Evolutionary conservation across 2,329 filamentous ascomycete species (phyloP), one percentile per base, ranked within the genome.

Genomic region (Ophiocordyceps camponoti-floridani): DNA sequence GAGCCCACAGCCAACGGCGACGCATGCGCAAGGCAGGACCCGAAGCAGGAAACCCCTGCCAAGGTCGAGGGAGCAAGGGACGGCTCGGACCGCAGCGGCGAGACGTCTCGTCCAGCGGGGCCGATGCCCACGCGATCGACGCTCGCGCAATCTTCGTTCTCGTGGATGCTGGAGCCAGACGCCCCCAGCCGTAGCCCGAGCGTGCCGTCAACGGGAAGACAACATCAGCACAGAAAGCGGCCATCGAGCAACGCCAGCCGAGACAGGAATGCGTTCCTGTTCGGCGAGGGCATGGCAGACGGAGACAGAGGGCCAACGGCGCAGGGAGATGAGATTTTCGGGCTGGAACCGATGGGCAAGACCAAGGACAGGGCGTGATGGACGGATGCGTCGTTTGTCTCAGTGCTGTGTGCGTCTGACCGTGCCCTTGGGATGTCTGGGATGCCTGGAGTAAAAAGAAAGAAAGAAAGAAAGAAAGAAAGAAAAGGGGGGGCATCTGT

Each of bases 121-220:
- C 62, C 72, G 2, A 69, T 77, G 14, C 75, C 74, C 0, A 75
- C 75, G 18, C 70, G 79, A 19, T 82, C 80, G 4, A 75, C 71
- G 0, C 67, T 86, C 31, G 79, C 80, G 1, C 80, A 84, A 51
- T 85, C 82, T 8, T 82, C 79, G 4, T 87, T 85, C 58, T 79
- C 82, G 1, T 86, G 80, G 79, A 87, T 87, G 81, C 67, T 87
- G 2, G 77, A 79, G 50, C 72, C 71, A 3, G 70, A 73, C 50
- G 56, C 65, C 45, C 58, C 63, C 0, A 46, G 42, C 11, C 52
- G 47, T 38, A 50, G 54, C 43, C 47, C 56, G 45, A 48, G 54
- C 0, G 44, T 51, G 12, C 28, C 50, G 3, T 47, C 54, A 4
- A 42, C 51, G 8, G 50, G 45, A 33, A 61, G 60, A 18, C 61